phyloP scores from a whole-genome alignment of 1,284 basidiomycete genomes.

The Vanrija sp. region DNA sequence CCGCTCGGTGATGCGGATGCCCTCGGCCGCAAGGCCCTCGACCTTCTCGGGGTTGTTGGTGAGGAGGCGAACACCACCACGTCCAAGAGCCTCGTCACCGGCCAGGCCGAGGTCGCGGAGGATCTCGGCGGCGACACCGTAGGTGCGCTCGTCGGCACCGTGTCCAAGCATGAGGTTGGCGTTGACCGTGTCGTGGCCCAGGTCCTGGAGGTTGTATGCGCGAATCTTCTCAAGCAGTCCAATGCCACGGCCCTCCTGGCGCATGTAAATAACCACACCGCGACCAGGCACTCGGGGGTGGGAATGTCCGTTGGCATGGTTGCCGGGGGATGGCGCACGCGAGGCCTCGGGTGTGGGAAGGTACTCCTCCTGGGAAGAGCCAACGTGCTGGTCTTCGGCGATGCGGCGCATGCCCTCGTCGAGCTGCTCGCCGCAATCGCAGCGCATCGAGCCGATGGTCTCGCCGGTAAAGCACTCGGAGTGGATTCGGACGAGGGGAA shows the following conservation, averaged over 20 bases:
- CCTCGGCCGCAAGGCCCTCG: conserved; percentile 76
- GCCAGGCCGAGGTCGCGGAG: conserved; percentile 80
- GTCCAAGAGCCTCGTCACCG: conserved; percentile 53
- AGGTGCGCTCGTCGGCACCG: conserved; percentile 87
- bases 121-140: conserved; percentile 87
- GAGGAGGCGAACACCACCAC: conserved; percentile 69
- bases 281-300: conserved; percentile 58
- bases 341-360: conserved; percentile 40
- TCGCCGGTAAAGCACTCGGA: conserved; percentile 99
- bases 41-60: conserved; percentile 99
- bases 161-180: conserved; percentile 96
- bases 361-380: conserved; percentile 17
- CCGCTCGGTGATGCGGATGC: conserved; percentile 73
- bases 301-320: conserved; percentile 1
- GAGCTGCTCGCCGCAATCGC: conserved; percentile 97
- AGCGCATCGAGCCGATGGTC: conserved; percentile 96
- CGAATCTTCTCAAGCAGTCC: conserved; percentile 93
- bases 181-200: conserved; percentile 96
- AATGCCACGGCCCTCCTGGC: conserved; percentile 98
- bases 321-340: conserved; percentile 26
- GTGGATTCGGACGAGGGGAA: conserved; percentile 90
- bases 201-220: conserved; percentile 96
- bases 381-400: conserved; percentile 59
- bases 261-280: conserved; percentile 93
- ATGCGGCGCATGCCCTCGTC: conserved; percentile 94